These are phyloP conservation scores for Castanea sativa DNA, from an alignment of 306 rosid genomes.

Conservation along the genomic window DNA sequence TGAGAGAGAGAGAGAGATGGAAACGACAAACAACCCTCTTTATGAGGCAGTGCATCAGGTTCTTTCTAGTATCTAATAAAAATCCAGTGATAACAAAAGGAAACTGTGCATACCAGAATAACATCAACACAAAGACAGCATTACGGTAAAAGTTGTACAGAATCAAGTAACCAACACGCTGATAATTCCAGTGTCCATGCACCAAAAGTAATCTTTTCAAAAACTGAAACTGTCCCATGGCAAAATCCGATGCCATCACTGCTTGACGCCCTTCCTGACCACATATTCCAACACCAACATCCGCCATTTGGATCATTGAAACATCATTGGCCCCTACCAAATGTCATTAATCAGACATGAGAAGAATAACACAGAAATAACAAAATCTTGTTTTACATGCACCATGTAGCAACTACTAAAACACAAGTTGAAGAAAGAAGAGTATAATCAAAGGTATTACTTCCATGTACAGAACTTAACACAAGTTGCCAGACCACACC, in stretches of 20 bases:
- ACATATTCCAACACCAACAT: conserved; percentile 98
- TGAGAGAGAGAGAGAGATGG: background rate
- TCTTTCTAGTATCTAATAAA: background rate
- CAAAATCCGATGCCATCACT: conserved; percentile 99
- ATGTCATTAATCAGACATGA: conserved; percentile 7
- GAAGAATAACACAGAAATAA: background rate
- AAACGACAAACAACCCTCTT: background rate
- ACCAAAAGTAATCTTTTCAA: conserved; percentile 81
- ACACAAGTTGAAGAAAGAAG: background rate
- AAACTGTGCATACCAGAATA: conserved; percentile 74
- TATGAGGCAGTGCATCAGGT: background rate
- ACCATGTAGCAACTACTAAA: background rate
- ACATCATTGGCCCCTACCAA: conserved; percentile 94
- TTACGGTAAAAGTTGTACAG: conserved; percentile 98
- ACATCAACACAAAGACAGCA: conserved; percentile 95
- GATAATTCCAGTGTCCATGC: conserved; percentile 99
- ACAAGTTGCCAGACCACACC: background rate
- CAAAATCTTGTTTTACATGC: background rate
- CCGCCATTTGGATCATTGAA: conserved; percentile 99
- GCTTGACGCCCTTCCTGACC: conserved; percentile 99
- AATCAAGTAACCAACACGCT: conserved; percentile 88
- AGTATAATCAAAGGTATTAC: background rate
- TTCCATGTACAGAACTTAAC: background rate
- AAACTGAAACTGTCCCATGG: conserved; percentile 97
- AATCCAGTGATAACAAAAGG: background rate